Conservation (phyloP, 208 protist genomes). For the Wallacemonas collosoma region DNA sequence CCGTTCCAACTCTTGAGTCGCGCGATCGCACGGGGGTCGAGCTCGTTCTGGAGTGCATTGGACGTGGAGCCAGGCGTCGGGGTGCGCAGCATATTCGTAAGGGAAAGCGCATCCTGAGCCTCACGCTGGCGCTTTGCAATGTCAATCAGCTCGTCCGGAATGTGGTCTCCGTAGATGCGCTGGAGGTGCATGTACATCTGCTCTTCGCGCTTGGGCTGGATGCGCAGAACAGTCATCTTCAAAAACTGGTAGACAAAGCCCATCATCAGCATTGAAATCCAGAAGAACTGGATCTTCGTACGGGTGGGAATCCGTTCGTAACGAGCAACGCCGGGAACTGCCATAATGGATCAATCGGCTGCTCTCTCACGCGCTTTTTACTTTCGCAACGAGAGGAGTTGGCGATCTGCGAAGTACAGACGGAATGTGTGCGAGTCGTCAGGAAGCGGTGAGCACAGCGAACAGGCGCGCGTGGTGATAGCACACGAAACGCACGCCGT, state of each 20-base stretch:
- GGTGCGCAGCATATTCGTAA: slow-evolving; percentile 76
- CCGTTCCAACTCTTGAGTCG: slow-evolving; percentile 78
- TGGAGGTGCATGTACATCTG: slow-evolving; percentile 83
- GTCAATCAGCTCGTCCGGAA: slow-evolving; percentile 66
- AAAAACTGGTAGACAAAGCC: slow-evolving; percentile 80
- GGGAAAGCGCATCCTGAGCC: slow-evolving; percentile 71
- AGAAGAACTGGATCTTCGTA: slow-evolving; percentile 76
- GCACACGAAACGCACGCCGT: neutral
- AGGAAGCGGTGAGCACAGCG: too few relatives aligned
- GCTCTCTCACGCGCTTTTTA: neutral
- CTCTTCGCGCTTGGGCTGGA: slow-evolving; percentile 84
- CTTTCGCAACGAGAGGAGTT: neutral
- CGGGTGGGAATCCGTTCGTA: slow-evolving; percentile 84
- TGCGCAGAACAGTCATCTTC: slow-evolving; percentile 73
- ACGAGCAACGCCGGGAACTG: slow-evolving; percentile 71
- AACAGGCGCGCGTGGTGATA: neutral
- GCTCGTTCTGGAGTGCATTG: slow-evolving; percentile 76
- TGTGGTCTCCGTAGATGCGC: slow-evolving; percentile 72
- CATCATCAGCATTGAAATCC: slow-evolving; percentile 76
- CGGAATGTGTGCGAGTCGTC: too few relatives aligned
- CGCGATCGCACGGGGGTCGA: slow-evolving; percentile 66
- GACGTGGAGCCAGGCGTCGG: slow-evolving; percentile 81
- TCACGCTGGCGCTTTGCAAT: slow-evolving; percentile 73
- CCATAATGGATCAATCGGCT: slow-evolving; percentile 23
- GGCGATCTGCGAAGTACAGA: too few relatives aligned